Conservation (phyloP, 2,329 filamentous ascomycete genomes). For the Coniochaeta sp. region DNA sequence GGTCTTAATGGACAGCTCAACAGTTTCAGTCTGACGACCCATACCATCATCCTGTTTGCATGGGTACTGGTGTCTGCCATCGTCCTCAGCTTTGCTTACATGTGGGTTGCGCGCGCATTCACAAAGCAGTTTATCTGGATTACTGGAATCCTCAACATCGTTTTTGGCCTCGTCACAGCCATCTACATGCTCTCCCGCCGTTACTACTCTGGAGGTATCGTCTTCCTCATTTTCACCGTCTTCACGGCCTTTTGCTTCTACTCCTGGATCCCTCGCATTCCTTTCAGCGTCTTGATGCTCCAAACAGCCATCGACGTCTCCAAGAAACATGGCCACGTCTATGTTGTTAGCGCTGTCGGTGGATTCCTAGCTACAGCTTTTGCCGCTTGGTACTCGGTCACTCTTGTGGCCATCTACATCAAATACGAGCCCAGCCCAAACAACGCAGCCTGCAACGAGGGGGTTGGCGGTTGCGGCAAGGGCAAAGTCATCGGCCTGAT, state of each 20-base stretch:
- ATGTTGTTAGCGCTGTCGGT: conserved; percentile 76
- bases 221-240: conserved; percentile 75
- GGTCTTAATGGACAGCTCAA: conserved; percentile 68
- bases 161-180: conserved; percentile 76
- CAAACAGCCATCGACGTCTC: conserved; percentile 80
- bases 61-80: conserved; percentile 70
- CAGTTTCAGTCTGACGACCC: conserved; percentile 64
- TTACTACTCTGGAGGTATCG: conserved; percentile 79
- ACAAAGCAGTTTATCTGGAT: conserved; percentile 92
- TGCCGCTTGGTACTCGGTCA: conserved; percentile 79
- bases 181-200: conserved; percentile 74
- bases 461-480: conserved; percentile 58
- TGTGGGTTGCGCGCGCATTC: conserved; percentile 67
- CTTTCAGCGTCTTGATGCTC: conserved; percentile 86
- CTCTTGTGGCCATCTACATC: conserved; percentile 78
- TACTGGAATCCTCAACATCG: conserved; percentile 81
- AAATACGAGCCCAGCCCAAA: conserved; percentile 62
- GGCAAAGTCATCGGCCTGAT: conserved; percentile 78
- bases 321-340: conserved; percentile 78
- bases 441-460: conserved; percentile 44
- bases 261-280: conserved; percentile 84
- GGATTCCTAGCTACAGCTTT: conserved; percentile 70
- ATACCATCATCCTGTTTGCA: conserved; percentile 78
- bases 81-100: conserved; percentile 69
- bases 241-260: conserved; percentile 80